Conservation (phyloP, 108 stramenopile species). For the Cyclotella kingstonii region DNA sequence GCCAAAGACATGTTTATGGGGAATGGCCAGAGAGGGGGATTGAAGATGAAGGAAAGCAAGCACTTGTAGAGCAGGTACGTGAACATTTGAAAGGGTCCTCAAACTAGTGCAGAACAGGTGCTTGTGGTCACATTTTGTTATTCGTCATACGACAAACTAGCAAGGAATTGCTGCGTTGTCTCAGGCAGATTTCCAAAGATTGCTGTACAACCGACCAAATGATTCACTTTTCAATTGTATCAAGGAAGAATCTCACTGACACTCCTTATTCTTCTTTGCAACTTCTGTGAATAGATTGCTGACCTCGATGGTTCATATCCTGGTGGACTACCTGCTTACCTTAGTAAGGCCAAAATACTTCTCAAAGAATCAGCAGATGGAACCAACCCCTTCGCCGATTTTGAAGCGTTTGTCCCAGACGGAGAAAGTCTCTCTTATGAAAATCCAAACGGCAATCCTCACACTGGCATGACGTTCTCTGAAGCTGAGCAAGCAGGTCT, state of each 20-base stretch:
- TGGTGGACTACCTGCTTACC: constrained; percentile 89
- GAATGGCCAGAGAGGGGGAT: constrained; percentile 81
- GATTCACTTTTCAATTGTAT: neutral
- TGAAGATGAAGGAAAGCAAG: constrained; percentile 75
- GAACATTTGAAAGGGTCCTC: too few species aligned
- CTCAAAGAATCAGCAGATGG: constrained; percentile 87
- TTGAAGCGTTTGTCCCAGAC: constrained; percentile 87
- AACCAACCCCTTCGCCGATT: constrained; percentile 93
- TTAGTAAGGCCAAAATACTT: constrained; percentile 81
- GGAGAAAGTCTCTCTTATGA: constrained; percentile 85
- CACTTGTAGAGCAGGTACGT: constrained; percentile 79
- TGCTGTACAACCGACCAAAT: too few species aligned
- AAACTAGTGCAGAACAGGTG: too few species aligned
- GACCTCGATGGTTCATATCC: constrained; percentile 91
- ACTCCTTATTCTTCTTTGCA: neutral
- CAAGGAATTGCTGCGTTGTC: too few species aligned
- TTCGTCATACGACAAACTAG: too few species aligned
- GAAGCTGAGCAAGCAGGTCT: constrained; percentile 77
- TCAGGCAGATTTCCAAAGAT: too few species aligned
- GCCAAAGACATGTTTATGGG: constrained; percentile 83
- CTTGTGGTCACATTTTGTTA: too few species aligned
- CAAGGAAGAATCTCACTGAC: neutral
- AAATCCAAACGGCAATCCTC: constrained; percentile 31
- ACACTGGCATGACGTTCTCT: constrained; percentile 79
- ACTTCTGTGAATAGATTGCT: constrained; percentile 53